These are phyloP conservation scores for Jacaranda copaia DNA, from an alignment of 257 asterid genomes.

Conservation along the genomic window DNA sequence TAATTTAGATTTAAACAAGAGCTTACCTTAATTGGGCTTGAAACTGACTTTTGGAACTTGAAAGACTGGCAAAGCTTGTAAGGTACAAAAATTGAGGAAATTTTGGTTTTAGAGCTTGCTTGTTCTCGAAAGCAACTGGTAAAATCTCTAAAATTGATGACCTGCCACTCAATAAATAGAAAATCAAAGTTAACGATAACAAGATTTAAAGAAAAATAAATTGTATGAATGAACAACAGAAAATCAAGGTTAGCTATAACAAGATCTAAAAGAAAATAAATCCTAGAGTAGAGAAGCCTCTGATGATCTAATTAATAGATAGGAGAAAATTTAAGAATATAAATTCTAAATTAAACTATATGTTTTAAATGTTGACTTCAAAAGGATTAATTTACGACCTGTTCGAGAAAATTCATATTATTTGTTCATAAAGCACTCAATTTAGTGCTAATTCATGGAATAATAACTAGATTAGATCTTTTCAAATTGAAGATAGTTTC, in stretches of 20 bases:
- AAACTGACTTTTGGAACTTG: conserved; percentile 52
- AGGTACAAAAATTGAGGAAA: conserved; percentile 66
- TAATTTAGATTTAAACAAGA: background rate
- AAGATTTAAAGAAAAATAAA: background rate
- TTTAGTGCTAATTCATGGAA: too few species aligned
- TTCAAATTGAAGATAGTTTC: too few species aligned
- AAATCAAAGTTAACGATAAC: background rate
- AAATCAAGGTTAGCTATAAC: background rate
- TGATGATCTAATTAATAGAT: background rate
- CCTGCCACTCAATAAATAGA: conserved; percentile 46
- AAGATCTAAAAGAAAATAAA: too few species aligned
- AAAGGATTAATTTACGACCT: too few species aligned
- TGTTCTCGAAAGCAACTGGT: conserved; percentile 72
- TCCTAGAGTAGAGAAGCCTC: background rate
- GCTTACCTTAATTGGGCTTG: conserved; percentile 71
- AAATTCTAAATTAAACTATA: background rate
- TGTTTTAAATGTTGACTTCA: background rate
- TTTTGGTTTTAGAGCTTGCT: conserved; percentile 71
- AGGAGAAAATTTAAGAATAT: background rate
- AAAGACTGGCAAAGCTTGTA: conserved; percentile 73
- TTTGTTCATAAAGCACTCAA: too few species aligned
- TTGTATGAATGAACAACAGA: background rate
- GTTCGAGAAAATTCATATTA: too few species aligned
- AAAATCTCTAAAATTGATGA: conserved; percentile 61
- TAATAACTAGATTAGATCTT: too few species aligned